Evolutionary conservation across 495 filamentous ascomycete species (phyloP), one percentile per base, ranked within the genome.

Genomic region (Tuber aestivum): DNA sequence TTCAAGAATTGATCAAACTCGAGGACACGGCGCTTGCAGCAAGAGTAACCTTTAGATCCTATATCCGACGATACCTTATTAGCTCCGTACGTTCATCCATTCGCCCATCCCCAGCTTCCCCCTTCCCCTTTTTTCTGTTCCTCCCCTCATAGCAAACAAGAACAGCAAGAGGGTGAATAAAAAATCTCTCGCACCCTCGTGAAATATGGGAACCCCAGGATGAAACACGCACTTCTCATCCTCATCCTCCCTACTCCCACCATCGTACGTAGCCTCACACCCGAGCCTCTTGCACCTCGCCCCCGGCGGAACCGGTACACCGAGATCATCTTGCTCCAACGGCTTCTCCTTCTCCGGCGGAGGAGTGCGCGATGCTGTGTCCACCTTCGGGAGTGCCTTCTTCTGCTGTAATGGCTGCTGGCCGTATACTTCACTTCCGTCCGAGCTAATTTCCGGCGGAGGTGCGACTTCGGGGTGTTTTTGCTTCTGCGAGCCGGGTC

Each of bases 1-100:
- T 92, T 94, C 91, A 99, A 89, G 84, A 99, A 99, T 85, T 98
- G 91, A 83, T 99, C 95, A 82, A 99, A 99, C 83, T 99, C 95
- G 38, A 99, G 87, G 71, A 99, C 95, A 32, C 93, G 89, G 80
- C 92, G 87, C 89, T 98, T 98, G 86, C 95, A 99, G 87, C 95
- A 99, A 40, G 89, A 93, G 88, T 95, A 99, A 14, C 95, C 95
- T 86, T 99, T 99, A 84, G 79, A 81, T 8, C 82, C 80, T 81
- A 23, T 70, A 71, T 56, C 56, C 40, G 8, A 37, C 12, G 50
- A 35, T 18, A 18, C 27, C 23, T 27, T 37, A 41, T 77, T 14
- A 74, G 71, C 50, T 32, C 56, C 56, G 35, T 65, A 32, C 20
- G 27, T 65, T 32, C 27, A 35, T 65, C 16, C 14, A 65, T 18